These are phyloP conservation scores for Aaosphaeria arxii DNA, from an alignment of 2,329 filamentous ascomycete genomes.

Conservation along the genomic window DNA sequence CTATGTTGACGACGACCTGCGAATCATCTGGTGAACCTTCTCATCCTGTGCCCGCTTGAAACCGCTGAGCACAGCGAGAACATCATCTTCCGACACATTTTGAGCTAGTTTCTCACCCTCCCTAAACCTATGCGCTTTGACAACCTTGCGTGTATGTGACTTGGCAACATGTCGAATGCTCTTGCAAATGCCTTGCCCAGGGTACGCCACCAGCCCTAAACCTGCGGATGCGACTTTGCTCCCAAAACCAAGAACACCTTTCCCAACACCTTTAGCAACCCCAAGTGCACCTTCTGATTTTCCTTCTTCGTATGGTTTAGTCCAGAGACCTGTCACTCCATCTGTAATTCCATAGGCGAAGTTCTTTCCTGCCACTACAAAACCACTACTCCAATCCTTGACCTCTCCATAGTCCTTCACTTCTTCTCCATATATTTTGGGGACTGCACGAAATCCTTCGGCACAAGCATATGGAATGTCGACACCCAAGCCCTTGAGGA, in stretches of 20 bases:
- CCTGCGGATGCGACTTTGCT: background rate
- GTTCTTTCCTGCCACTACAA: conserved; percentile 14
- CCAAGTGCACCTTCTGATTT: conserved; percentile 17
- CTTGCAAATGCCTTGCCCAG: conserved; percentile 13
- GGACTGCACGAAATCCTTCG: conserved; percentile 16
- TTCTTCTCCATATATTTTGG: conserved; percentile 19
- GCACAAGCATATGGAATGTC: conserved; percentile 22
- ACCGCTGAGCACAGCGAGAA: background rate
- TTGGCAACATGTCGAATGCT: conserved; percentile 8
- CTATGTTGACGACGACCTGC: too few species aligned
- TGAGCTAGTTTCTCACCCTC: conserved; percentile 2
- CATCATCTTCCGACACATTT: background rate
- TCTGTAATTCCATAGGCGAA: conserved; percentile 21
- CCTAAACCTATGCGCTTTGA: conserved; percentile 3
- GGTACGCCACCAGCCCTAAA: conserved; percentile 12
- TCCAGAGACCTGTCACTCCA: conserved; percentile 18
- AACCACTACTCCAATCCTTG: conserved; percentile 5
- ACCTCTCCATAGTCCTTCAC: conserved; percentile 12
- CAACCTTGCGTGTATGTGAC: conserved; percentile 4
- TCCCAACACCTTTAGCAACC: conserved; percentile 22
- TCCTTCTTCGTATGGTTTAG: conserved; percentile 16
- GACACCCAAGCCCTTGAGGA: conserved; percentile 31
- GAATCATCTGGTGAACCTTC: background rate
- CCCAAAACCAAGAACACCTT: conserved; percentile 20
- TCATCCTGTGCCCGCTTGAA: background rate